These are phyloP conservation scores for Cryptococcus deneoformans DNA, from an alignment of 1,284 basidiomycete species.

Conservation along the genomic window DNA sequence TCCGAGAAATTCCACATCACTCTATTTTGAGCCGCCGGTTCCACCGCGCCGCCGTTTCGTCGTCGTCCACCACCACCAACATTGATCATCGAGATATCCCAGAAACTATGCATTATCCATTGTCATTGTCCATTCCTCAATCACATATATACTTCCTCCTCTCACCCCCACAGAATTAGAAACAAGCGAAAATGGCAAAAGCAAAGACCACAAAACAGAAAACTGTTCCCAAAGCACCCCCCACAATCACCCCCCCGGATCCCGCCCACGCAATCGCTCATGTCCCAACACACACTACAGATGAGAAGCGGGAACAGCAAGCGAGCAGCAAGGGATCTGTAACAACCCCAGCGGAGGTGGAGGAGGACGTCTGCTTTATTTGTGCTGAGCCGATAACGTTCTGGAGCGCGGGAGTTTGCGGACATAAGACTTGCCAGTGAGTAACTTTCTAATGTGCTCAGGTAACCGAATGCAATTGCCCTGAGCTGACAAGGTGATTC, in stretches of 20 bases:
- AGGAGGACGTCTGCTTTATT: slow-evolving; percentile 75
- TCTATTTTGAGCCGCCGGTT: too few relatives aligned
- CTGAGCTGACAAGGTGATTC: neutral
- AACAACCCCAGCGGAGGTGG: slow-evolving; percentile 20
- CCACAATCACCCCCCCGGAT: slow-evolving; percentile 18
- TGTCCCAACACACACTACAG: slow-evolving; percentile 19
- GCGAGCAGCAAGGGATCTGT: neutral
- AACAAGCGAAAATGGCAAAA: slow-evolving; percentile 2
- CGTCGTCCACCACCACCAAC: too few relatives aligned
- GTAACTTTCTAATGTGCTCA: slow-evolving; percentile 6
- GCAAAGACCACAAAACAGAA: slow-evolving; percentile 2
- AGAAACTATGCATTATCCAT: too few relatives aligned
- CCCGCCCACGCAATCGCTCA: slow-evolving; percentile 15
- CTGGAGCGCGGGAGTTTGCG: slow-evolving; percentile 83
- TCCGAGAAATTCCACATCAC: neutral
- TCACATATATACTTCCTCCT: too few relatives aligned
- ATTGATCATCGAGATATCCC: too few relatives aligned
- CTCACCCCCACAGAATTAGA: too few relatives aligned
- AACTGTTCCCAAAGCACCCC: slow-evolving; percentile 6
- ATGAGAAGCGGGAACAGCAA: slow-evolving; percentile 10
- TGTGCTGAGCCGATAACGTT: slow-evolving; percentile 94
- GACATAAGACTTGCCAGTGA: slow-evolving; percentile 60
- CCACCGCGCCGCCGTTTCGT: too few relatives aligned
- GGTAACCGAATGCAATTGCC: too few relatives aligned
- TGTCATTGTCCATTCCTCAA: too few relatives aligned